These are phyloP conservation scores for Paraconiothyrium sp. DNA, from an alignment of 2,329 filamentous ascomycete species.

Conservation along the genomic window DNA sequence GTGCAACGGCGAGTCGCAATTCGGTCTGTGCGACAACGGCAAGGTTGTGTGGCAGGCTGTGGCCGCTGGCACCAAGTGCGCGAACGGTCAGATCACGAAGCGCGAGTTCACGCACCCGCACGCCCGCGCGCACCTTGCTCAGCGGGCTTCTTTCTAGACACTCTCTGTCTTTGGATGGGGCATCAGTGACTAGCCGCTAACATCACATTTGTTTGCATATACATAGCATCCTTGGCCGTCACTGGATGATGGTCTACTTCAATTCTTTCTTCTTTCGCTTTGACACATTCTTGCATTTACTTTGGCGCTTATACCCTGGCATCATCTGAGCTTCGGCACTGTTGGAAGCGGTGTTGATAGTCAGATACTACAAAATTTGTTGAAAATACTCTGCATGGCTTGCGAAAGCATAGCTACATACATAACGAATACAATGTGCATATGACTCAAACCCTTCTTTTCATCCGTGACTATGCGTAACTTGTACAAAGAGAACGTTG, in stretches of 20 bases:
- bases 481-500: background rate
- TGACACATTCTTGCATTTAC: background rate
- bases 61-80: slow-evolving; percentile 55
- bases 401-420: slow-evolving; percentile 6
- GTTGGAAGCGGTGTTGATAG: slow-evolving; percentile 2
- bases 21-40: slow-evolving; percentile 54
- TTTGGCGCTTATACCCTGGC: slow-evolving; percentile 13
- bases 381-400: background rate
- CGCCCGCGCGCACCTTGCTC: slow-evolving; percentile 22
- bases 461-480: background rate
- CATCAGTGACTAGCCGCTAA: background rate
- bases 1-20: slow-evolving; percentile 51
- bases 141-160: slow-evolving; percentile 19
- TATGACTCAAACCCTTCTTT: background rate
- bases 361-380: background rate
- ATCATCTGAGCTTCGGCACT: background rate
- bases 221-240: slow-evolving; percentile 2
- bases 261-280: background rate
- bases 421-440: slow-evolving; percentile 7
- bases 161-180: background rate
- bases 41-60: slow-evolving; percentile 51
- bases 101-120: slow-evolving; percentile 29
- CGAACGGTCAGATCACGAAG: slow-evolving; percentile 43
- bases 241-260: slow-evolving; percentile 4
- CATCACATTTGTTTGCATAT: background rate